Evolutionary conservation across 1,139 yeast genomes (phyloP).

Genomic region (Debaryomyces udenii): DNA sequence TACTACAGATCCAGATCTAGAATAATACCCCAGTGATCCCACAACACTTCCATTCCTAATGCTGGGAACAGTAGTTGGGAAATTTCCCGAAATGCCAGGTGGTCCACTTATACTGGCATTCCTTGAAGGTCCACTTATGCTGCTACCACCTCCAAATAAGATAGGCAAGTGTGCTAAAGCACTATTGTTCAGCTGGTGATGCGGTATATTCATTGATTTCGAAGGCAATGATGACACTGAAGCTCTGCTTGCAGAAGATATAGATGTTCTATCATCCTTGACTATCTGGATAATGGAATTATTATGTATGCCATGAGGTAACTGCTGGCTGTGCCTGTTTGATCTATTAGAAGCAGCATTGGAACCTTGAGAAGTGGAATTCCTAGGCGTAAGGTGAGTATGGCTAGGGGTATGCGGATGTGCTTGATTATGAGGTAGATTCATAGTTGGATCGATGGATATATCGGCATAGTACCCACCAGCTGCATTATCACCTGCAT

Average conservation of each 20-base stretch:
- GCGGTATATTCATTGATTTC: conserved; percentile 53
- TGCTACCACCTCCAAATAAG: conserved; percentile 45
- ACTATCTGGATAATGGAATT: conserved; percentile 50
- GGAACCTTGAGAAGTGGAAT: conserved; percentile 29
- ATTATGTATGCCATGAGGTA: conserved; percentile 27
- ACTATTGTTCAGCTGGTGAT: conserved; percentile 45
- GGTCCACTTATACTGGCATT: conserved; percentile 44
- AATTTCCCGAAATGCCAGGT: conserved; percentile 20
- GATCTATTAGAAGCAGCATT: conserved; percentile 3
- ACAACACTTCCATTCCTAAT: conserved; percentile 47
- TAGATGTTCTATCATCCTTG: conserved; percentile 42
- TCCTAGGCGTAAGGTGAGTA: conserved; percentile 40
- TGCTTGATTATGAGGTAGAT: conserved; percentile 48
- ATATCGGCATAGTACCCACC: conserved; percentile 55
- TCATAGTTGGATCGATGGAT: conserved; percentile 52
- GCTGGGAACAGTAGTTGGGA: conserved; percentile 37
- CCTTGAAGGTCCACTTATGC: conserved; percentile 47
- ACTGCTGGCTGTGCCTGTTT: conserved; percentile 3
- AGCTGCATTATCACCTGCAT: conserved; percentile 32
- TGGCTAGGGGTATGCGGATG: conserved; percentile 36
- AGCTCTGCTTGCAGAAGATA: conserved; percentile 39
- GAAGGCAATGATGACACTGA: conserved; percentile 50
- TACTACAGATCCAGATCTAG: conserved; percentile 50
- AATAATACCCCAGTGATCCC: conserved; percentile 41
- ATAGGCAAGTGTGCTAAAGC: conserved; percentile 51